Base-by-base conservation (phyloP, 768 basidiomycete species). In the Boletus reticuloceps region DNA sequence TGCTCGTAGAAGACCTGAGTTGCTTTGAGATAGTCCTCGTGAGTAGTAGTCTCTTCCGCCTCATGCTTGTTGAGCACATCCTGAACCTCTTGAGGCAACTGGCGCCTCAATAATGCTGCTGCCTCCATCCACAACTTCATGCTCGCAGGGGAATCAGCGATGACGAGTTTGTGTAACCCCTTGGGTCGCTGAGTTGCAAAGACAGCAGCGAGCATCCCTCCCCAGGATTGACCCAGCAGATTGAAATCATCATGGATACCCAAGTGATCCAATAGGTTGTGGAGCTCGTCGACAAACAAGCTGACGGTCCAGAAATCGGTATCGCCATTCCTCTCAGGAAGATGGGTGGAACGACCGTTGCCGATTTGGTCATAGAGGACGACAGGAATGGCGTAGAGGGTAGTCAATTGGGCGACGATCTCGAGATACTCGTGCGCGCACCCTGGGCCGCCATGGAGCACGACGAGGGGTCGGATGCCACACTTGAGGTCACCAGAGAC, bases 291-390 rank as follows among this genome's bases (percentile, higher is more conserved):
- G 58, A 80, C 66, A 70, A 82, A 83, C 6, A 84, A 71, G 50
- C 76, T 64, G 29, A 70, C 63, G 17, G 72, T 80, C 81, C 81
- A 83, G 69, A 85, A 84, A 13, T 40, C 38, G 2, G 63, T 57
- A 32, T 76, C 72, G 14, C 69, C 72, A 7, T 62, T 71, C 59
- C 79, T 82, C 56, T 82, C 78, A 10, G 65, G 77, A 19, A 83
- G 70, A 58, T 82, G 81, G 10, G 81, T 82, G 13, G 82, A 84
- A 25, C 68, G 66, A n/a, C 81, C 82, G 52, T 68, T 75, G 9
- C 82, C 83, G 43, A 85, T 54, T 61, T 84, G 83, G 62, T 82
- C 81, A 66, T 84, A 84, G 44, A 82, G 60, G 39, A 85, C 60
- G 59, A 84, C 72, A 12, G 82, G 81, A 44, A 78, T 79, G 31